Evolutionary conservation across 2,329 filamentous ascomycete species (phyloP).

Genomic region (Fusarium keratoplasticum): DNA sequence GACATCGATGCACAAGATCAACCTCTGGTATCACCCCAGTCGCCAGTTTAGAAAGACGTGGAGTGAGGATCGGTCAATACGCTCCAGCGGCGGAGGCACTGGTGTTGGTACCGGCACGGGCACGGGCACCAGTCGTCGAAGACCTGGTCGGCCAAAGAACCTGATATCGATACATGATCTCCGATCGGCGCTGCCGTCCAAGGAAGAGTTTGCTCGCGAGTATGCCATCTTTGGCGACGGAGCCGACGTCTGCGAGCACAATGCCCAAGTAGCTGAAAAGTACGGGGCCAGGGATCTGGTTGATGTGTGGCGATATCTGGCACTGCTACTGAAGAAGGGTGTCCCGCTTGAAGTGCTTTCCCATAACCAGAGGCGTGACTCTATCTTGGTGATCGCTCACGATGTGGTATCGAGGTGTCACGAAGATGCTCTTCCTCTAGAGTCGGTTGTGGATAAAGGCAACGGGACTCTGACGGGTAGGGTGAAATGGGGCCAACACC

Average conservation of each 20-base stretch:
- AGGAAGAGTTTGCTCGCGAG: slow-evolving; percentile 78
- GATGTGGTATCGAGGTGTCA: slow-evolving; percentile 61
- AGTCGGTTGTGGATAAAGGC: slow-evolving; percentile 16
- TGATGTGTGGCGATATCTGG: slow-evolving; percentile 85
- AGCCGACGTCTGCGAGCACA: slow-evolving; percentile 84
- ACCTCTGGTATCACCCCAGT: slow-evolving; percentile 66
- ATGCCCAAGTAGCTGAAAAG: slow-evolving; percentile 80
- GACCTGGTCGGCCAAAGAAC: slow-evolving; percentile 69
- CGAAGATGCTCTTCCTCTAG: slow-evolving; percentile 21
- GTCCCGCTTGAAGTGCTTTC: slow-evolving; percentile 76
- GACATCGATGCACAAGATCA: slow-evolving; percentile 70
- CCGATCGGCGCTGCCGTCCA: slow-evolving; percentile 79
- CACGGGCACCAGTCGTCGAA: slow-evolving; percentile 63
- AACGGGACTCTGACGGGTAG: slow-evolving; percentile 61
- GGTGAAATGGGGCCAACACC: slow-evolving; percentile 76
- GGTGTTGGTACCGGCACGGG: slow-evolving; percentile 61
- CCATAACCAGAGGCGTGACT: slow-evolving; percentile 65
- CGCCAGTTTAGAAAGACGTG: slow-evolving; percentile 65
- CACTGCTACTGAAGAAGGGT: slow-evolving; percentile 80
- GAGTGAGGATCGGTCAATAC: slow-evolving; percentile 68
- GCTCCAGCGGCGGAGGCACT: slow-evolving; percentile 71
- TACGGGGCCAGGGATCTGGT: slow-evolving; percentile 78
- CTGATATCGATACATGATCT: slow-evolving; percentile 80
- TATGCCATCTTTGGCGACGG: slow-evolving; percentile 89
- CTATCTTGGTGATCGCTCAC: slow-evolving; percentile 76